Conservation (phyloP, 2,329 filamentous ascomycete genomes). For the Paracoccidioides lutzii region DNA sequence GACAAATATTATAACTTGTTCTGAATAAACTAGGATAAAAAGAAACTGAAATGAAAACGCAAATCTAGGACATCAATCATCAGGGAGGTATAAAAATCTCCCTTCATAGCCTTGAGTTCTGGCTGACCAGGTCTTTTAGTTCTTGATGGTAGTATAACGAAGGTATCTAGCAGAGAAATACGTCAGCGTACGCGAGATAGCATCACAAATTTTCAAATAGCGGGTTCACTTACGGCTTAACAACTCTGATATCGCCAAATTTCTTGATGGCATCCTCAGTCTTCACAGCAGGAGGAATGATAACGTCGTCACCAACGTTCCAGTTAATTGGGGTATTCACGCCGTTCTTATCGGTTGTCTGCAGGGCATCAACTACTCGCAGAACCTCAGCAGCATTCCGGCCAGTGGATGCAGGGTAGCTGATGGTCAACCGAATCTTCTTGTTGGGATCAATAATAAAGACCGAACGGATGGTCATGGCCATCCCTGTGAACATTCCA, state of each 20-base stretch:
- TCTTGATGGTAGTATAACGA: conserved; percentile 25
- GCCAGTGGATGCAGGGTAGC: conserved; percentile 84
- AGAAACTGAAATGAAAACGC: background rate
- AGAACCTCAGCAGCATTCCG: conserved; percentile 70
- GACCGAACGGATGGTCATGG: conserved; percentile 88
- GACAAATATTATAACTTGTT: background rate
- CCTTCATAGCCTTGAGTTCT: background rate
- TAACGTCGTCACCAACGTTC: conserved; percentile 79
- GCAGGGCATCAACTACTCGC: conserved; percentile 64
- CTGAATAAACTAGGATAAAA: background rate
- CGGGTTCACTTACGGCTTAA: conserved; percentile 40
- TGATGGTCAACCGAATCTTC: conserved; percentile 83
- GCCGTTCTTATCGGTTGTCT: conserved; percentile 76
- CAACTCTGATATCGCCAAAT: conserved; percentile 58
- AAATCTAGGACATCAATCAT: background rate
- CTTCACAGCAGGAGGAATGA: conserved; percentile 70
- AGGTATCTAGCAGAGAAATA: conserved; percentile 21
- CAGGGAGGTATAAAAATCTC: background rate
- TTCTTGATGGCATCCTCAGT: conserved; percentile 78
- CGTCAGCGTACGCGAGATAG: background rate
- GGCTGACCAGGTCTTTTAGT: conserved; percentile 8
- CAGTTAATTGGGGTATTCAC: conserved; percentile 86
- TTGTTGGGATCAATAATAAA: conserved; percentile 91
- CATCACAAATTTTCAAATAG: background rate
- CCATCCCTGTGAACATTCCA: conserved; percentile 37